phyloP scores from a whole-genome alignment of 2,329 filamentous ascomycete species.

The Paracorniculantispora psalliotae region DNA sequence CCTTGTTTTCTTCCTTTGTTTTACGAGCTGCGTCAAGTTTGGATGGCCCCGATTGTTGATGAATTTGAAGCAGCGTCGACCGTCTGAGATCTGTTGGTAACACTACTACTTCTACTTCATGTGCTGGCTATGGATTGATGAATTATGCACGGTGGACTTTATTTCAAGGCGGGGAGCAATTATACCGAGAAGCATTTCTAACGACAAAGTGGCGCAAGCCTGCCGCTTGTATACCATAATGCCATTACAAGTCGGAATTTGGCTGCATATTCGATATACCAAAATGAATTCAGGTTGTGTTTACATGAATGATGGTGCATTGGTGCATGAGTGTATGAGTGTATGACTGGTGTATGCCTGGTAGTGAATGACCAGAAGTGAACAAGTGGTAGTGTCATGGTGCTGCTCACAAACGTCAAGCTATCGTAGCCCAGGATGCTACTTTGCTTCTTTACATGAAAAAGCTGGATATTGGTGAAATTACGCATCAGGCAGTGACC shows the following conservation, averaged over 20 bases:
- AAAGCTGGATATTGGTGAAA: too few species aligned
- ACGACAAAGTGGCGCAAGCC: constrained; percentile 12
- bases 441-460: too few species aligned
- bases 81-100: constrained; percentile 7
- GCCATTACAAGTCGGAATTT: constrained; percentile 11
- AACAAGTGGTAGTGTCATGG: too few species aligned
- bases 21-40: constrained; percentile 13
- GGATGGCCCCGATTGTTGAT: constrained; percentile 14
- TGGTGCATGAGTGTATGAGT: neutral
- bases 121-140: constrained; percentile 13
- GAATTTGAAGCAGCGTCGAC: constrained; percentile 10
- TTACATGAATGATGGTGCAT: neutral
- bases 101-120: constrained; percentile 6
- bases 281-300: constrained; percentile 14
- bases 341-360: too few species aligned
- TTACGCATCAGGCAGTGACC: too few species aligned
- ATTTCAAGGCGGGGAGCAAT: constrained; percentile 11
- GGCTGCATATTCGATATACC: constrained; percentile 14
- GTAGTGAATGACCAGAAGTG: too few species aligned
- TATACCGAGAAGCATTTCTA: constrained; percentile 12
- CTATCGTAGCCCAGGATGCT: too few species aligned
- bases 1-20: constrained; percentile 20
- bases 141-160: constrained; percentile 12
- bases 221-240: constrained; percentile 12
- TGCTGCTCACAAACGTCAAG: too few species aligned